Conservation (phyloP, 2,329 filamentous ascomycete species). For the Fusarium anguioides region DNA sequence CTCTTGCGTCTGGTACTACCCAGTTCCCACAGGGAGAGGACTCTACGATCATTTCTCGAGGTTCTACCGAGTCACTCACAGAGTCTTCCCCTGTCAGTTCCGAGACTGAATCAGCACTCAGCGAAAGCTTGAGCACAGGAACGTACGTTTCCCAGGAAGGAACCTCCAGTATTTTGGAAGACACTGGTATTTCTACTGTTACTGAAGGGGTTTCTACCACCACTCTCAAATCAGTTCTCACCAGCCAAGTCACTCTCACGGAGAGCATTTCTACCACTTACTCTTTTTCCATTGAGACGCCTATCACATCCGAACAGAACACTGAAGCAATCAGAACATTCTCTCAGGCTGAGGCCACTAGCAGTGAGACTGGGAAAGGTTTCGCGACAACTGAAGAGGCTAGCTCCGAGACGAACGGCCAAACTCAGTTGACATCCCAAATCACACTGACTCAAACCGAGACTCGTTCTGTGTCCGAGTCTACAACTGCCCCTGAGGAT, state of each 20-base stretch:
- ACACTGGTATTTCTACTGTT: not conserved
- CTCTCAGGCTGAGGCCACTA: not conserved
- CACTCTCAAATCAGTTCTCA: constrained; percentile 19
- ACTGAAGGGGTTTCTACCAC: constrained; percentile 2
- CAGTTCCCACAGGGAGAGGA: not conserved
- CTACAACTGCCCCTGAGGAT: not conserved
- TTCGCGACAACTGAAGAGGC: not conserved
- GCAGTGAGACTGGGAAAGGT: constrained; percentile 11
- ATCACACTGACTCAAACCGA: constrained; percentile 16
- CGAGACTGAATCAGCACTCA: not conserved
- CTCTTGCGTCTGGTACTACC: constrained; percentile 21
- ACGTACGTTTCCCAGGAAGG: constrained; percentile 10
- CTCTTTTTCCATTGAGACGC: not conserved
- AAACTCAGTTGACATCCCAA: constrained; percentile 5
- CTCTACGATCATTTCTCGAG: not conserved
- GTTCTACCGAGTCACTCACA: not conserved
- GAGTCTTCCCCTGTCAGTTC: not conserved
- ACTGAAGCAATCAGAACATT: not conserved
- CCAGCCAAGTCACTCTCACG: constrained; percentile 17
- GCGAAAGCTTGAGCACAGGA: not conserved
- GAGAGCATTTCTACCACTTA: constrained; percentile 12
- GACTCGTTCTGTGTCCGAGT: not conserved
- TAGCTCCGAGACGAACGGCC: not conserved
- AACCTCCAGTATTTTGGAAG: not conserved
- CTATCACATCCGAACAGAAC: not conserved